A percentile compares a stretch with the other conserved stretches of the same genome.
Conservation (phyloP, 805 yeast species). For the Maudiozyma turicensis region DNA sequence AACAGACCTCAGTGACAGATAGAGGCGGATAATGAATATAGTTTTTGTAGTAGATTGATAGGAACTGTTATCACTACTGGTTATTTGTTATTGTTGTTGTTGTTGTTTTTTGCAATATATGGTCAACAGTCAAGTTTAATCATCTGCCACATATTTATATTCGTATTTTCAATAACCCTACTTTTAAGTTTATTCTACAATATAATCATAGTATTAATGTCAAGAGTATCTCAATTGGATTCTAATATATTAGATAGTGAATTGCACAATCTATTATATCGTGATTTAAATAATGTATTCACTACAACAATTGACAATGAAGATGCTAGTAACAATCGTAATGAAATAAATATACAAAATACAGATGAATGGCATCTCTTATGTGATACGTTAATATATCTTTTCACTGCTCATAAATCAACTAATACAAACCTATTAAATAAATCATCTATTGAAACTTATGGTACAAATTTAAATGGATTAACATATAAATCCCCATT, state of each 20-base stretch:
- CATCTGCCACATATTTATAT: too few relatives aligned
- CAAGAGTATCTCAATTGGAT: constrained; percentile 20
- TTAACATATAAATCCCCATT: constrained; percentile 6
- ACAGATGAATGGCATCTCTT: constrained; percentile 15
- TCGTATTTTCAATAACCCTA: too few relatives aligned
- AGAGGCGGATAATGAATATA: too few relatives aligned
- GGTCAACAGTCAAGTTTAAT: too few relatives aligned
- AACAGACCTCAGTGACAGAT: too few relatives aligned
- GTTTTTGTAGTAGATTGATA: too few relatives aligned
- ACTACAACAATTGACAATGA: neutral
- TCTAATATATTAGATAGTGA: constrained; percentile 15
- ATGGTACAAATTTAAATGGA: constrained; percentile 13
- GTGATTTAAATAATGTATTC: constrained; percentile 4
- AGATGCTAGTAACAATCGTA: neutral
- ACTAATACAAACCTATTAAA: too few relatives aligned
- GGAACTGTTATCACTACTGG: too few relatives aligned
- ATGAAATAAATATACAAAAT: neutral
- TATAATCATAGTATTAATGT: constrained; percentile 6
- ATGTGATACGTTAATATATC: constrained; percentile 3
- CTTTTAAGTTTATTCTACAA: too few relatives aligned
- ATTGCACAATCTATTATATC: constrained; percentile 8
- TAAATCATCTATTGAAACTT: neutral
- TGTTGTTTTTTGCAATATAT: too few relatives aligned
- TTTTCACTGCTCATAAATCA: neutral
- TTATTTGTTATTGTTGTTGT: too few relatives aligned